These are phyloP conservation scores for Lipomyces spencermartinsiae DNA, from an alignment of 805 yeast genomes.

Conservation along the genomic window DNA sequence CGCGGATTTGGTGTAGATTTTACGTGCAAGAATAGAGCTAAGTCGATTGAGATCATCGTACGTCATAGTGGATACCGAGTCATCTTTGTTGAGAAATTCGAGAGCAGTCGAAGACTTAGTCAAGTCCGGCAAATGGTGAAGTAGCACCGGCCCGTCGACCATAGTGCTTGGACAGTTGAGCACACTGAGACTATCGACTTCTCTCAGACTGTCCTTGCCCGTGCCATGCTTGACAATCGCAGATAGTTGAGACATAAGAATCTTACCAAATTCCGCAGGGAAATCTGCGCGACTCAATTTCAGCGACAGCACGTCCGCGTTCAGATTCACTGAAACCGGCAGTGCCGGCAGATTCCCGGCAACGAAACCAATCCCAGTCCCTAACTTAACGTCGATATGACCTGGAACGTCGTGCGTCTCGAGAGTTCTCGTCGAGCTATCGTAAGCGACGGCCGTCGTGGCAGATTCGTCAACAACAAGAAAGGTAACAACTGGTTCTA, in stretches of 20 bases:
- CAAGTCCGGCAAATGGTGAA: constrained; percentile 21
- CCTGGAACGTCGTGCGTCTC: neutral
- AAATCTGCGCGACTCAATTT: neutral
- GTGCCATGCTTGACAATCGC: neutral
- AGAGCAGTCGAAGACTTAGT: constrained; percentile 14
- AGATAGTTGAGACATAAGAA: constrained; percentile 7
- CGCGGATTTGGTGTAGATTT: neutral
- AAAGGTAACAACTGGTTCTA: constrained; percentile 12
- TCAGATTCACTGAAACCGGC: neutral
- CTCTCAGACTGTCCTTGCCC: too few relatives aligned
- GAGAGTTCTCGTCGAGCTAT: neutral
- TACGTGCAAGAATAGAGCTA: constrained; percentile 12
- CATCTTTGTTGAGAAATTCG: constrained; percentile 21
- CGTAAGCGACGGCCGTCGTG: constrained; percentile 1
- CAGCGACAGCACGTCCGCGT: neutral
- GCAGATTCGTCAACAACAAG: constrained; percentile 3
- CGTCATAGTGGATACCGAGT: constrained; percentile 6
- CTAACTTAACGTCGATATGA: neutral
- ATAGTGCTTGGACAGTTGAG: constrained; percentile 17
- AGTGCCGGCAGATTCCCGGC: neutral
- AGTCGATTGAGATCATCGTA: constrained; percentile 23
- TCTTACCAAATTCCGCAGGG: constrained; percentile 12
- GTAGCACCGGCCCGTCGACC: constrained; percentile 20
- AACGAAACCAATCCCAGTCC: neutral
- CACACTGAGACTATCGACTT: neutral